Percentiles rank a stretch among this genome's conserved stretches.
Conservation (phyloP, 148 eudicot species). For the Arbutus unedo region DNA sequence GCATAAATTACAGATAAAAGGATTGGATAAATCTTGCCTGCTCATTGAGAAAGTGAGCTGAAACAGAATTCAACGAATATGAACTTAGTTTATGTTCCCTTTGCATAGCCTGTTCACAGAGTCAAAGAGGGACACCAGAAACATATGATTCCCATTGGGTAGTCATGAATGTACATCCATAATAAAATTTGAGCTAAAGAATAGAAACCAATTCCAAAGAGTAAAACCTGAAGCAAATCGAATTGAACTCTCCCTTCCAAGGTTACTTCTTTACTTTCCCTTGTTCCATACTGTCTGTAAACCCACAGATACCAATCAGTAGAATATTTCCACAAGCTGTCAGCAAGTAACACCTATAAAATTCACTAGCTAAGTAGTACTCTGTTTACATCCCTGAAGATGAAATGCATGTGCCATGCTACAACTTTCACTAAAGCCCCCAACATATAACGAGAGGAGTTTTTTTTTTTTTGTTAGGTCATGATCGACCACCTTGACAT, state of each 20-base stretch:
- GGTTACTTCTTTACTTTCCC: constrained; percentile 92
- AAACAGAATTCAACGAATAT: constrained; percentile 93
- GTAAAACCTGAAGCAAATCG: constrained; percentile 87
- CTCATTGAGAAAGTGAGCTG: constrained; percentile 97
- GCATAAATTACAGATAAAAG: neutral
- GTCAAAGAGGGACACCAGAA: constrained; percentile 7
- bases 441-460: neutral
- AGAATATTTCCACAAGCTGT: neutral
- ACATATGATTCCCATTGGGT: constrained; percentile 4
- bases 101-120: constrained; percentile 69
- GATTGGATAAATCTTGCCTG: constrained; percentile 49
- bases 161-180: neutral
- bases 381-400: neutral
- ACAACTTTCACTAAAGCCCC: neutral
- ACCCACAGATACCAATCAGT: constrained; percentile 18
- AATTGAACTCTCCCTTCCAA: constrained; percentile 96
- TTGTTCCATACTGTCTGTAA: constrained; percentile 87
- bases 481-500: neutral
- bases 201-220: constrained; percentile 1
- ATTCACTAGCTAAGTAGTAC: neutral
- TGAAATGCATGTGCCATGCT: neutral
- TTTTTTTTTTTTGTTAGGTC: neutral
- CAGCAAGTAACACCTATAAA: neutral
- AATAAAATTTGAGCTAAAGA: neutral
- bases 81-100: constrained; percentile 96